Conservation (phyloP, 768 basidiomycete genomes). For the Leccinum aurantiacum region DNA sequence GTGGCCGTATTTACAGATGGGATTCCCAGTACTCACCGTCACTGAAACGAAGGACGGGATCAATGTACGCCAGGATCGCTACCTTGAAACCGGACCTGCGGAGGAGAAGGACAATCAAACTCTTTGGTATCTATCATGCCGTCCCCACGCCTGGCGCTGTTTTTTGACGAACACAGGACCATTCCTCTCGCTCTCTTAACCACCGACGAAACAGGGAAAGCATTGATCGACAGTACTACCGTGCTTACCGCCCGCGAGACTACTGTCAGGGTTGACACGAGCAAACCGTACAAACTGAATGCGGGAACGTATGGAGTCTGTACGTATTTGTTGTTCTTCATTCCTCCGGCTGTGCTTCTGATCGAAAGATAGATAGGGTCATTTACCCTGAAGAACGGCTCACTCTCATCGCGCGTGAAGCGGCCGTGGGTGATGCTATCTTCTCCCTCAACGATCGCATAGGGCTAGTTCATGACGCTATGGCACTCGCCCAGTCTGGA, state of each 20-base stretch:
- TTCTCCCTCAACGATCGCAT: constrained; percentile 87
- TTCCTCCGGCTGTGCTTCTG: background rate
- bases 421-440: constrained; percentile 58
- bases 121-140: constrained; percentile 57
- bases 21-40: constrained; percentile 89
- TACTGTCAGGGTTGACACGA: constrained; percentile 69
- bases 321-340: constrained; percentile 39
- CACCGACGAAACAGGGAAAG: constrained; percentile 56
- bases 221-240: constrained; percentile 55
- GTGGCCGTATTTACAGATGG: constrained; percentile 43
- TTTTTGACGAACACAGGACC: constrained; percentile 48
- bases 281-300: constrained; percentile 85
- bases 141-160: background rate
- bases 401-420: constrained; percentile 75
- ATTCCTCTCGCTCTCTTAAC: constrained; percentile 77
- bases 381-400: constrained; percentile 82
- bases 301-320: constrained; percentile 88
- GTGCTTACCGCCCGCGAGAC: constrained; percentile 71
- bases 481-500: constrained; percentile 80
- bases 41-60: constrained; percentile 74
- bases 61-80: constrained; percentile 84
- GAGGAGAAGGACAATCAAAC: constrained; percentile 84
- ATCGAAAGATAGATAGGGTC: constrained; percentile 62
- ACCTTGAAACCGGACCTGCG: constrained; percentile 81
- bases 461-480: constrained; percentile 81